Evolutionary conservation across 78 protist species (phyloP).

Genomic region (Ministeria vibrans): DNA sequence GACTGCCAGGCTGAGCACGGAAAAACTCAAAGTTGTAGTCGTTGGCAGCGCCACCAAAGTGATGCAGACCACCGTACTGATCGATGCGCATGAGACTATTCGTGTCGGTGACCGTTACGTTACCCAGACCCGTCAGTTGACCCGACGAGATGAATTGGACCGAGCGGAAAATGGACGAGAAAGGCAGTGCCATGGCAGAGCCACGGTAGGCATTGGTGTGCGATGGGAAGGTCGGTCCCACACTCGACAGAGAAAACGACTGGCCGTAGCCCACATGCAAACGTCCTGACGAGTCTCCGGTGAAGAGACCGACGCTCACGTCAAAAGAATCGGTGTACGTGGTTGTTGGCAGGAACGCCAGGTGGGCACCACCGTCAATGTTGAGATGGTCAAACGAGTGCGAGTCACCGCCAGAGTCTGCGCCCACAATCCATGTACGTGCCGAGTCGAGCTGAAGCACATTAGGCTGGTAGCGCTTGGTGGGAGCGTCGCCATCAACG

Average conservation of each 20-base stretch:
- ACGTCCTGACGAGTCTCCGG: not conserved
- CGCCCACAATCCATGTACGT: not conserved
- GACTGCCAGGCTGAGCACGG: no score
- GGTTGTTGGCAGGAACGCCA: not conserved
- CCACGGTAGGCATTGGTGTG: no score
- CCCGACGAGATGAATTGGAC: no score
- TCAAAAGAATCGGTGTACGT: not conserved
- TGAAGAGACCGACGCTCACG: not conserved
- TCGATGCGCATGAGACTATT: no score
- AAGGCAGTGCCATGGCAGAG: no score
- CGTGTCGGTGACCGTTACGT: no score
- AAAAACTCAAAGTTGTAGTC: no score
- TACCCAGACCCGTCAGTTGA: no score
- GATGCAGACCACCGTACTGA: no score
- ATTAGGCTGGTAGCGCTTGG: not conserved
- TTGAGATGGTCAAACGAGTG: not conserved
- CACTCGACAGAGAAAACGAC: not conserved
- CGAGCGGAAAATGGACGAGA: no score
- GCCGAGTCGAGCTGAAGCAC: not conserved
- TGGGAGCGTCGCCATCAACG: not conserved
- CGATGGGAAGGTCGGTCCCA: no score
- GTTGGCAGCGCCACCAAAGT: no score
- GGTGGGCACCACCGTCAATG: not conserved
- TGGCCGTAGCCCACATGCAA: not conserved
- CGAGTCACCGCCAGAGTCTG: not conserved